Evolutionary conservation across 306 rosid genomes (phyloP).

Genomic region (Cucumis melo): DNA sequence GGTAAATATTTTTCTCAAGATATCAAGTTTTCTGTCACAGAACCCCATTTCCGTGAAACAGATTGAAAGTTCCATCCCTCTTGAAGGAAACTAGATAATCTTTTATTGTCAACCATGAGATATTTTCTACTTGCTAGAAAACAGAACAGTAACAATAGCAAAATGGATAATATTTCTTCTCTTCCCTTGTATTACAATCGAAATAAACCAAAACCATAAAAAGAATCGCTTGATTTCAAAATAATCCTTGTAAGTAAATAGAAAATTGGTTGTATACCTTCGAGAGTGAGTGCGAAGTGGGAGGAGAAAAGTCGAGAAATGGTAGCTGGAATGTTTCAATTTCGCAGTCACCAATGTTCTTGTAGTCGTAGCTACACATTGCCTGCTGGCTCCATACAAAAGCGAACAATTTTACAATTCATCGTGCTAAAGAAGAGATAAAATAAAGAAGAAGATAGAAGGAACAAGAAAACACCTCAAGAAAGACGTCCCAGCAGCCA

Average conservation of each 20-base stretch:
- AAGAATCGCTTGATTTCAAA: background rate
- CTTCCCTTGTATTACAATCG: background rate
- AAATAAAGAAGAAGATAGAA: background rate
- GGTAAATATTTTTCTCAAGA: background rate
- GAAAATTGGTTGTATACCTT: constrained; percentile 19
- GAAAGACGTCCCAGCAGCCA: constrained; percentile 41
- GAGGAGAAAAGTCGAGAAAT: constrained; percentile 15
- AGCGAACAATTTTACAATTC: background rate
- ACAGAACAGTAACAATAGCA: background rate
- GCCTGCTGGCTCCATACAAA: constrained; percentile 22
- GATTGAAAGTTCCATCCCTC: background rate
- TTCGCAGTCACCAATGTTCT: constrained; percentile 36
- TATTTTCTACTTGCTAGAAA: background rate
- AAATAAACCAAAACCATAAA: background rate
- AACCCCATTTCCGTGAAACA: background rate
- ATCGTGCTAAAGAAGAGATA: background rate
- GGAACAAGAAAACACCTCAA: constrained; percentile 22
- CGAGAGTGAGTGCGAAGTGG: constrained; percentile 26
- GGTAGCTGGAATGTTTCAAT: constrained; percentile 24
- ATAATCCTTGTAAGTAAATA: background rate
- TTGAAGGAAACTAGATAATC: background rate
- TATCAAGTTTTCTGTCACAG: background rate
- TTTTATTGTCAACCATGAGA: background rate
- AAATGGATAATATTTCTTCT: background rate
- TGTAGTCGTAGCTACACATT: constrained; percentile 22